These are phyloP conservation scores for Verticillium albo-atrum DNA, from an alignment of 2,329 filamentous ascomycete species.

Conservation along the genomic window DNA sequence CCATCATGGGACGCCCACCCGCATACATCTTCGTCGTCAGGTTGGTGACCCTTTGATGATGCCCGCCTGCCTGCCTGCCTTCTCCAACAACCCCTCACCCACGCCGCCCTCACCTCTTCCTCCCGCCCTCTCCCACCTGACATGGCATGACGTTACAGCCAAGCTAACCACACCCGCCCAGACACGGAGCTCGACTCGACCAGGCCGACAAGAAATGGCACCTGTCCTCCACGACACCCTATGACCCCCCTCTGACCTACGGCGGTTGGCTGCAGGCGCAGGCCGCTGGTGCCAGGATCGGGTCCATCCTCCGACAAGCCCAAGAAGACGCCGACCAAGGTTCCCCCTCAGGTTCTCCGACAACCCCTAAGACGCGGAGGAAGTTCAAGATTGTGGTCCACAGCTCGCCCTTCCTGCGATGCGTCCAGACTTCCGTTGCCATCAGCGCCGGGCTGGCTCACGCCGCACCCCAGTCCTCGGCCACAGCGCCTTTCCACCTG, in stretches of 20 bases:
- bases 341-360: slow-evolving; percentile 18
- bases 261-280: slow-evolving; percentile 88
- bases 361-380: slow-evolving; percentile 40
- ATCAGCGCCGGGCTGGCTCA: slow-evolving; percentile 82
- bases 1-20: slow-evolving; percentile 34
- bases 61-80: background rate
- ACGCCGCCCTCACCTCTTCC: background rate
- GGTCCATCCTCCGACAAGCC: slow-evolving; percentile 58
- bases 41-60: slow-evolving; percentile 18
- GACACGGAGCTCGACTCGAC: slow-evolving; percentile 91
- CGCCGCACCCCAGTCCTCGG: slow-evolving; percentile 33
- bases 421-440: slow-evolving; percentile 85
- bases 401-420: slow-evolving; percentile 89
- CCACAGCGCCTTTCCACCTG: background rate
- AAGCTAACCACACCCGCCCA: background rate
- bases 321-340: slow-evolving; percentile 37
- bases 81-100: background rate
- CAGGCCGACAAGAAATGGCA: slow-evolving; percentile 95
- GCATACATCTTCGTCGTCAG: slow-evolving; percentile 41
- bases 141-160: slow-evolving; percentile 21
- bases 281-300: slow-evolving; percentile 77
- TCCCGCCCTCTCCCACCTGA: background rate
- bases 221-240: slow-evolving; percentile 84
- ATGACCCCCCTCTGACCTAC: slow-evolving; percentile 93
- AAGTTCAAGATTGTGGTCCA: slow-evolving; percentile 81